A percentile compares a stretch with the other conserved stretches of the same genome.
Conservation (phyloP, 2,329 filamentous ascomycete genomes). For the Gyromitra esculenta region DNA sequence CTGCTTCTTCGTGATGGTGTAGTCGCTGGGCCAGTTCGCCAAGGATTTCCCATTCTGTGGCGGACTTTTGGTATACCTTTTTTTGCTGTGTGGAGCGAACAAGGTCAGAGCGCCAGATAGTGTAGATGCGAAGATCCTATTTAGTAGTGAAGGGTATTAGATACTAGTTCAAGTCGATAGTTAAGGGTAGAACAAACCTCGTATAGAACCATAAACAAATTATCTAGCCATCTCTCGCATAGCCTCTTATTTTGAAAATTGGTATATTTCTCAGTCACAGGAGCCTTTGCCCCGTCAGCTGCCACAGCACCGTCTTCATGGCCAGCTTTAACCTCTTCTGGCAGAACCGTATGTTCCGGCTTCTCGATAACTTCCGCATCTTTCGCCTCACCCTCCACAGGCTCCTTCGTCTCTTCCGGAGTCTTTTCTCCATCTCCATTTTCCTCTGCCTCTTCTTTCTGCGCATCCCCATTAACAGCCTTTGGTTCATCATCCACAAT, state of each 20-base stretch:
- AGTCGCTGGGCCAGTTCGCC: conserved; percentile 91
- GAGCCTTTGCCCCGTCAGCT: conserved; percentile 37
- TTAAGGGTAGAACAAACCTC: conserved; percentile 60
- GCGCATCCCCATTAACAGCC: conserved; percentile 59
- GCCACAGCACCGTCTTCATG: conserved; percentile 68
- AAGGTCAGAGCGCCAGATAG: conserved; percentile 98
- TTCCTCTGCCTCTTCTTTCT: conserved; percentile 62
- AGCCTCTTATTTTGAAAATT: conserved; percentile 92
- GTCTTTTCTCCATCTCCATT: conserved; percentile 58
- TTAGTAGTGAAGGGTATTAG: background rate
- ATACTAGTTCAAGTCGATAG: background rate
- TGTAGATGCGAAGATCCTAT: conserved; percentile 94
- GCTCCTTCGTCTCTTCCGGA: conserved; percentile 47
- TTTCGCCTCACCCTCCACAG: conserved; percentile 57
- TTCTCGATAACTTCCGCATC: conserved; percentile 69
- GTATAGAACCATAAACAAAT: conserved; percentile 98
- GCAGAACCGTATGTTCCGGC: conserved; percentile 79
- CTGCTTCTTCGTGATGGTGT: conserved; percentile 88
- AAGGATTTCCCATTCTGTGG: conserved; percentile 98
- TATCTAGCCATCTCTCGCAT: conserved; percentile 97
- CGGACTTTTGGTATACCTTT: conserved; percentile 94
- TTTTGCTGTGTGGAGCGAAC: conserved; percentile 93
- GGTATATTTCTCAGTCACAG: conserved; percentile 50
- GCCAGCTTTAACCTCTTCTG: conserved; percentile 78
- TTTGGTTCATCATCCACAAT: conserved; percentile 59